A percentile compares a stretch with the other conserved stretches of the same genome.
These are phyloP conservation scores for Populus davidiana DNA, from an alignment of 345 rosid species.

Conservation along the genomic window DNA sequence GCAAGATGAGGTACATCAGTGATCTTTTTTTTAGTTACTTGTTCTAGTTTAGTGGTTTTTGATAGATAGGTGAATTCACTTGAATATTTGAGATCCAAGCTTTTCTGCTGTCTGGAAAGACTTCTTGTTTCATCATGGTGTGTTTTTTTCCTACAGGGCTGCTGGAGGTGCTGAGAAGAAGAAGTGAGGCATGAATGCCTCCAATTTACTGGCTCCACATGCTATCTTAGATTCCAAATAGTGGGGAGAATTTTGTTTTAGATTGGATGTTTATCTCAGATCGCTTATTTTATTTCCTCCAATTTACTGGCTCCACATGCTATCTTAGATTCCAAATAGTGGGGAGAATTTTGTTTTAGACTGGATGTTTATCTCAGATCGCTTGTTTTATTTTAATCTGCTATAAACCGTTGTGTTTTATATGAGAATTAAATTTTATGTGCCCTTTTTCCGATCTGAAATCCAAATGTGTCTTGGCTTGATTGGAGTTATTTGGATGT, in stretches of 20 bases:
- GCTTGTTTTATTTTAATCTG: not conserved
- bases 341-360: not conserved
- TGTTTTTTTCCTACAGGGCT: conserved; percentile 33
- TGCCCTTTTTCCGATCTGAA: not conserved
- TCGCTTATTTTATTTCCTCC: not conserved
- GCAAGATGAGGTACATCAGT: conserved; percentile 60
- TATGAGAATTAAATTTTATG: not conserved
- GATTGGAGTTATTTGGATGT: too few species aligned
- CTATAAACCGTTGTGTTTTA: not conserved
- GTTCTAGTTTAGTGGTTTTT: too few species aligned
- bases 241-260: not conserved
- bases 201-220: not conserved
- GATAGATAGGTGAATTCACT: not conserved
- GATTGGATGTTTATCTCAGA: not conserved
- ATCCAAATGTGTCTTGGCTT: not conserved
- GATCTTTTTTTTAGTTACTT: not conserved
- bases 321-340: not conserved
- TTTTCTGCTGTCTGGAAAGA: not conserved
- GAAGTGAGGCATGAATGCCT: conserved; percentile 35
- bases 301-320: not conserved
- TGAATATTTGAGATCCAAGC: not conserved
- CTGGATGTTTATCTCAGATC: not conserved
- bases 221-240: not conserved
- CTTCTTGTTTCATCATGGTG: not conserved
- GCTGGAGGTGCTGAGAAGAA: conserved; percentile 55